Percentiles rank a stretch among this genome's conserved stretches.
These are phyloP conservation scores for Scutellaria galericulata DNA, from an alignment of 257 asterid genomes.

Conservation along the genomic window DNA sequence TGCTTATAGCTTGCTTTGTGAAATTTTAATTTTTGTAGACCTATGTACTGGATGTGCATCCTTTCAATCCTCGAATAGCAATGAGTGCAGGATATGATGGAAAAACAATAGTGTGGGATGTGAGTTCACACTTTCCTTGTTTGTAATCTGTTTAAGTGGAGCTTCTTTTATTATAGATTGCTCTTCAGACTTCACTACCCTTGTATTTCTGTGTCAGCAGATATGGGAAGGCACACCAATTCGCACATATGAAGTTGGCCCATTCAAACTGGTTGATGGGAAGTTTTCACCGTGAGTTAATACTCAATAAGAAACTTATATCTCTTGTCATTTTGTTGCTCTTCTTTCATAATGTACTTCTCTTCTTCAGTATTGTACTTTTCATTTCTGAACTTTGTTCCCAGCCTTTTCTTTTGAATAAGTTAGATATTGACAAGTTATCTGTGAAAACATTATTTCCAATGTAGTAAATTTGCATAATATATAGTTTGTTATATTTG, in stretches of 20 bases:
- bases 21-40: slow-evolving; percentile 58
- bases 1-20: slow-evolving; percentile 13
- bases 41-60: slow-evolving; percentile 95
- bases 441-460: slow-evolving; percentile 18
- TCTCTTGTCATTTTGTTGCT: slow-evolving; percentile 27
- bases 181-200: slow-evolving; percentile 24
- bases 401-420: background rate
- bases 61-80: slow-evolving; percentile 96
- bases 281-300: slow-evolving; percentile 96
- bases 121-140: slow-evolving; percentile 51
- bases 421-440: background rate
- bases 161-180: slow-evolving; percentile 25
- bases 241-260: slow-evolving; percentile 80
- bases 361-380: background rate
- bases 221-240: slow-evolving; percentile 97
- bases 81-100: slow-evolving; percentile 99
- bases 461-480: slow-evolving; percentile 6
- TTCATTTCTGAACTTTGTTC: slow-evolving; percentile 10
- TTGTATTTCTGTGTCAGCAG: slow-evolving; percentile 45
- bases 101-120: slow-evolving; percentile 97
- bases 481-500: slow-evolving; percentile 5
- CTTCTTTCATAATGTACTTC: background rate
- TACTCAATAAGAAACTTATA: slow-evolving; percentile 24
- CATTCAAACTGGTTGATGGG: slow-evolving; percentile 91
- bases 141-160: slow-evolving; percentile 25